Evolutionary conservation across 2,329 filamentous ascomycete genomes (phyloP), one percentile per base, ranked within the genome.

Genomic region (Mycosphaerelloides madeirae): DNA sequence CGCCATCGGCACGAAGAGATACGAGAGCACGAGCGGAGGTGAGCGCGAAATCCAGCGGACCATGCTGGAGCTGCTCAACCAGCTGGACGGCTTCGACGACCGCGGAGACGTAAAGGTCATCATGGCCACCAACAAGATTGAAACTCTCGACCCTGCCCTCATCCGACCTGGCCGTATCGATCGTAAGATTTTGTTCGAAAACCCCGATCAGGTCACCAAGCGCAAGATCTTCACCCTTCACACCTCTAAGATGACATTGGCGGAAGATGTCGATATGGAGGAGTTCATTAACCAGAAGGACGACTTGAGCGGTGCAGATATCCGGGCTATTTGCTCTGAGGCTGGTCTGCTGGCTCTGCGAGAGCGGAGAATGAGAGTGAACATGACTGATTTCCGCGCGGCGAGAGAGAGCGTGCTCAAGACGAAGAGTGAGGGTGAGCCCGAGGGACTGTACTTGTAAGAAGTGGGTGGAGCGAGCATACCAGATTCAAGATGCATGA

Each of bases 121-220:
- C 68, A 97, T 98, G 90, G 94, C 93, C 11, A 98, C 93, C 56
- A 98, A 98, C 82, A 98, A 98, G 80, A 98, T 98, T 57, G 94
- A 98, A 58, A 95, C 88, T 3, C 78, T 98, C 20, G 94, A 98
- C 64, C 93, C 93, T 43, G 93, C 93, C 14, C 77, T 98, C 57
- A 98, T 98, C 64, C 85, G 93, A 56, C 93, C 93, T 34, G 93
- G 93, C 53, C 90, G 93, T 78, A 98, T 98, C 68, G 93, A 98
- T 69, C 84, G 93, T 60, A 98, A 98, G 80, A 98, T 98, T 65
- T 72, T 85, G 53, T 85, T 85, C 53, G 81, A 85, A 69, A 84
- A 83, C 60, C 81, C 81, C 18, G 81, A 85, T 58, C 80, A 96
- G 76, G 90, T 91, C 70, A 98, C 93, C 46, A 85, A 85, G 73